Base-by-base conservation (phyloP, 2,329 filamentous ascomycete genomes). In the Cytospora piceae region DNA sequence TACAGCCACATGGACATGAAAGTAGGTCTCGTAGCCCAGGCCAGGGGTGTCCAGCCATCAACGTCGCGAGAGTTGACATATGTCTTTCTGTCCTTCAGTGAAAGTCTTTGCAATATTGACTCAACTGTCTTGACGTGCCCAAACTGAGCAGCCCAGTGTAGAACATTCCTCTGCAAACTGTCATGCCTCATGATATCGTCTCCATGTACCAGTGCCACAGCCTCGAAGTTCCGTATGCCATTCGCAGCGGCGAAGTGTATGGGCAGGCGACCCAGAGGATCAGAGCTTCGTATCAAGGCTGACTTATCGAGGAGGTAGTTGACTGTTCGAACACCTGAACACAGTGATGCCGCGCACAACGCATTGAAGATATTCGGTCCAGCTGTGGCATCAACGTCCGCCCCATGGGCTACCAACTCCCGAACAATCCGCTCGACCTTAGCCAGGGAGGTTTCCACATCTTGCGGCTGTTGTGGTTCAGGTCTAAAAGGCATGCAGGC, bases 11-110 rank as follows among this genome's bases (percentile, higher is more conserved):
- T 3, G 31, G 15, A 46, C 20, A 17, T 22, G 2, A 8, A 31
- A 14, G 32, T 20, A 12, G 31, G 42, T n/a, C 49, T 54, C 11
- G 29, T 52, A 9, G 46, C 58, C 58, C 58, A 61, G 27, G 49
- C 58, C 20, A 61, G n/a, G 8, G 58, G 46, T 3, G 49, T 54
- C 58, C 58, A 61, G 22, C 58, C 58, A 24, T 61, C 58, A 6
- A 53, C 49, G 31, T 61, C 58, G 20, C 15, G 27, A 7, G 20
- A 3, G 34, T 61, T 61, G 49, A 39, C 31, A 15, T 29, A 37
- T 20, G 7, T 17, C 24, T 39, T 61, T 24, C 49, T 22, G 20
- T 61, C 58, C 31, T 54, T 29, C 8, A 31, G 46, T 31, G 58
- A n/a, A 6, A 61, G 31, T 29, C 17, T 53, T 9, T 61, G 46